These are phyloP conservation scores for Hordeum pubiflorum DNA, from an alignment of 202 grass and related monocot species.

Conservation along the genomic window DNA sequence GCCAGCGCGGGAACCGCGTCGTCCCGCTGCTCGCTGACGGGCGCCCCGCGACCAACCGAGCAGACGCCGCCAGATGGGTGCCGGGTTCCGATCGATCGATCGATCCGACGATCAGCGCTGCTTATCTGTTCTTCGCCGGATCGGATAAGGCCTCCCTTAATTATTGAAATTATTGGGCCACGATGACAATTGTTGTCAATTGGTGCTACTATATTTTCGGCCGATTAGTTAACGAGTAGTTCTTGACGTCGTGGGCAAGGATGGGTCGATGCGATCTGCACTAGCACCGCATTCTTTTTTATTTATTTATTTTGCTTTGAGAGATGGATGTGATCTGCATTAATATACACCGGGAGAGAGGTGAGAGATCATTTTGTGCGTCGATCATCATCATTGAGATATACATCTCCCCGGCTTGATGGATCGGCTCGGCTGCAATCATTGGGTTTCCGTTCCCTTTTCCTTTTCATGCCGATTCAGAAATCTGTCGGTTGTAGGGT, in stretches of 20 bases:
- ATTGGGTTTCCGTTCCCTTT: neutral
- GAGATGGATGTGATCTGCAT: neutral
- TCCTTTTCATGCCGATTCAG: neutral
- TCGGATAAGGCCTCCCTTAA: constrained; percentile 15
- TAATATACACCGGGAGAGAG: neutral
- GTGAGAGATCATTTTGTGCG: neutral
- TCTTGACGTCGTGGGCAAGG: neutral
- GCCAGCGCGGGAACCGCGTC: neutral
- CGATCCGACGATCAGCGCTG: neutral
- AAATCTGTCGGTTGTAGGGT: neutral
- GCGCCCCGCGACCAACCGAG: constrained; percentile 21
- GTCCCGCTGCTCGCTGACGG: neutral
- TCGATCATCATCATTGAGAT: neutral
- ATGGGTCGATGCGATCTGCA: neutral
- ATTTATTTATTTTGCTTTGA: neutral
- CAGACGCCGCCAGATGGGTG: neutral
- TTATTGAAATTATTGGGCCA: constrained; percentile 8
- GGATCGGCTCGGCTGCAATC: constrained; percentile 26
- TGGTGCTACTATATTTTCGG: neutral
- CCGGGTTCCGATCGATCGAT: neutral
- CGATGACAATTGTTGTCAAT: neutral
- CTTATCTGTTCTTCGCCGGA: constrained; percentile 4
- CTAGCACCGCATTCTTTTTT: neutral
- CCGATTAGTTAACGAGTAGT: constrained; percentile 1
- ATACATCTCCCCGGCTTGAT: neutral